Conservation (phyloP, 2,329 filamentous ascomycete genomes). For the Beauveria sp. region DNA sequence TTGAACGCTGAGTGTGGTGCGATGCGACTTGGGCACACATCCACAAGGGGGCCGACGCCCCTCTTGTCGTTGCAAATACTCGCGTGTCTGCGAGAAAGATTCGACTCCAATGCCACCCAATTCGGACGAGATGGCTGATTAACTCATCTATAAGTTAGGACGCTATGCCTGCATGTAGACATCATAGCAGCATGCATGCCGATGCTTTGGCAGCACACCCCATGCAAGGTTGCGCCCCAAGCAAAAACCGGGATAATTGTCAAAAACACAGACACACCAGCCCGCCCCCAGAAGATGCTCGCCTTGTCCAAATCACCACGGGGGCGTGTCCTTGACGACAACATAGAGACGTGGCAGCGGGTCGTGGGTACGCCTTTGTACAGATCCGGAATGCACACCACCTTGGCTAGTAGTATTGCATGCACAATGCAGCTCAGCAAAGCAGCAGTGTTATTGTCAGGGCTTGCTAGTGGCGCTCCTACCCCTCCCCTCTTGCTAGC, state of each 20-base stretch:
- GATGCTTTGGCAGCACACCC: background rate
- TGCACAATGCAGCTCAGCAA: slow-evolving; percentile 16
- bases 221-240: slow-evolving; percentile 1
- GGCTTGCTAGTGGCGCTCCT: slow-evolving; percentile 13
- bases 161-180: background rate
- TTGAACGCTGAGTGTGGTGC: slow-evolving; percentile 3
- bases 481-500: background rate
- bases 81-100: background rate
- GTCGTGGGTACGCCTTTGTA: slow-evolving; percentile 9
- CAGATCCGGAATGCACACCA: slow-evolving; percentile 11
- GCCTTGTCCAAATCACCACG: background rate
- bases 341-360: slow-evolving; percentile 11
- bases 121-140: background rate
- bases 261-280: background rate
- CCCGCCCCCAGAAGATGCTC: slow-evolving; percentile 1
- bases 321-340: slow-evolving; percentile 1
- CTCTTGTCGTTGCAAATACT: background rate
- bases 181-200: background rate
- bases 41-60: slow-evolving; percentile 1
- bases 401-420: slow-evolving; percentile 10
- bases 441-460: slow-evolving; percentile 21
- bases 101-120: background rate
- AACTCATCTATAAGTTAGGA: background rate
- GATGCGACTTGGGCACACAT: slow-evolving; percentile 9
- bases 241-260: background rate